Evolutionary conservation across 164 flowering plant genomes (phyloP).

Genomic region (Vitis riparia): DNA sequence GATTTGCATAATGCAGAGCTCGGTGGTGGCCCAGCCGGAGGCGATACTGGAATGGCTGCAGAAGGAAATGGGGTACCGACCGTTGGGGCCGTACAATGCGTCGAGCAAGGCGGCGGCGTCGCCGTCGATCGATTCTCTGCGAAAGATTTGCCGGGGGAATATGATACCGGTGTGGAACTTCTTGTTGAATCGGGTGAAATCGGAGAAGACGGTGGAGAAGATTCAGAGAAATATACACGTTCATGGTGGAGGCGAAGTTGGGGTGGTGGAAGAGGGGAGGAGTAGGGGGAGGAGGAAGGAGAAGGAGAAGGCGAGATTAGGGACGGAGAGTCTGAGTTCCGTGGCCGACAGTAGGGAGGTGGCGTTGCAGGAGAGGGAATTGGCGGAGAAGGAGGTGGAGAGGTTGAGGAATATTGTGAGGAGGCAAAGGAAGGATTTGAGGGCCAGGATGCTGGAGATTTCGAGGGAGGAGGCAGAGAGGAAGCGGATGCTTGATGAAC

Average conservation of each 20-base stretch:
- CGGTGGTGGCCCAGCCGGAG: slow-evolving; percentile 64
- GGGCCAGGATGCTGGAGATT: slow-evolving; percentile 85
- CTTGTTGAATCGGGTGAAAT: slow-evolving; percentile 72
- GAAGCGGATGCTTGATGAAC: slow-evolving; percentile 90
- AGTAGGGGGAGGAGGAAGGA: slow-evolving; percentile 46
- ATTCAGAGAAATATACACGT: slow-evolving; percentile 82
- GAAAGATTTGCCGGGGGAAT: slow-evolving; percentile 86
- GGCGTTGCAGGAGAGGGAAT: slow-evolving; percentile 77
- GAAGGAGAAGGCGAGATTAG: slow-evolving; percentile 25
- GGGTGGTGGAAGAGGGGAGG: slow-evolving; percentile 16
- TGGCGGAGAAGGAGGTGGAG: slow-evolving; percentile 90
- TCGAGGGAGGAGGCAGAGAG: slow-evolving; percentile 93
- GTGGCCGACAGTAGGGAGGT: slow-evolving; percentile 56
- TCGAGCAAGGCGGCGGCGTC: slow-evolving; percentile 36
- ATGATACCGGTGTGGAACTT: slow-evolving; percentile 91
- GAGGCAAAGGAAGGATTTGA: slow-evolving; percentile 86
- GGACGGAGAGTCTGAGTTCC: slow-evolving; percentile 27
- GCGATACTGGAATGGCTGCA: slow-evolving; percentile 91
- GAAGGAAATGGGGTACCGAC: slow-evolving; percentile 96
- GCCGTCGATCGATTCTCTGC: slow-evolving; percentile 70
- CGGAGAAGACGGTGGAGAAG: slow-evolving; percentile 91
- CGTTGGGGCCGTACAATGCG: slow-evolving; percentile 51
- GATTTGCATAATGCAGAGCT: slow-evolving; percentile 48
- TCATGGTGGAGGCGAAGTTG: slow-evolving; percentile 53
- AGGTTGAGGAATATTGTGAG: slow-evolving; percentile 72